Base-by-base conservation (phyloP, 106 monocot species). In the Hemerocallis citrina region DNA sequence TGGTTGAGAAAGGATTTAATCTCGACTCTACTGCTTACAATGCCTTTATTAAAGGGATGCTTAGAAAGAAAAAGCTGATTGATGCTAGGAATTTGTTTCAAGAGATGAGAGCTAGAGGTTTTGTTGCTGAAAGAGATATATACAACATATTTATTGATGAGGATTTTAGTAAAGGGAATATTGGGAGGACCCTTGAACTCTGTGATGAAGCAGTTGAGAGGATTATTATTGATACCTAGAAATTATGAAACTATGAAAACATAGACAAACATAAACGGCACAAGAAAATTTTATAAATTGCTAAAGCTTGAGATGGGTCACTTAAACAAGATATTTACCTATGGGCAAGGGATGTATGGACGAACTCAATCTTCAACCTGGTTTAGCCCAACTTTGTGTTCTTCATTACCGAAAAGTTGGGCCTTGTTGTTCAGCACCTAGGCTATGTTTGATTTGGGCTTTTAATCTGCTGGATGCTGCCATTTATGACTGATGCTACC, bases 81-180 rank as follows among this genome's bases (percentile, higher is more conserved):
- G 92, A 98, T 7, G 91, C 92, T n/a, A 80, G 69, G 47, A 59
- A 37, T 28, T 71, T 98, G 60, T 88, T 92, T 84, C 63, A 98
- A 19, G 82, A 91, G 69, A 98, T 98, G 98, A 84, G 69, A 50
- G 68, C 33, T 24, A 66, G 21, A 22, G 73, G 77, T 43, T 63
- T 77, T 52, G 21, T 61, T 39, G 77, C 76, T 55, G 84, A 85
- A 24, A 74, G 42, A 55, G 79, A 92, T 31, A 71, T 80, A 31
- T 81, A 88, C 65, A 64, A 73, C 54, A 61, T 77, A 13, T 91
- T 92, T 66, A 79, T 92, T 41, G 98, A 92, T 67, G 29, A 67
- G 6, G 79, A 68, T 55, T 88, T 62, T 57, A 59, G 9, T 12
- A 92, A 92, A 46, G 68, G 65, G 17, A 70, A 98, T 51, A 39